Base-by-base conservation (phyloP, 352 stramenopile species). In the Phytophthora nicotianae region DNA sequence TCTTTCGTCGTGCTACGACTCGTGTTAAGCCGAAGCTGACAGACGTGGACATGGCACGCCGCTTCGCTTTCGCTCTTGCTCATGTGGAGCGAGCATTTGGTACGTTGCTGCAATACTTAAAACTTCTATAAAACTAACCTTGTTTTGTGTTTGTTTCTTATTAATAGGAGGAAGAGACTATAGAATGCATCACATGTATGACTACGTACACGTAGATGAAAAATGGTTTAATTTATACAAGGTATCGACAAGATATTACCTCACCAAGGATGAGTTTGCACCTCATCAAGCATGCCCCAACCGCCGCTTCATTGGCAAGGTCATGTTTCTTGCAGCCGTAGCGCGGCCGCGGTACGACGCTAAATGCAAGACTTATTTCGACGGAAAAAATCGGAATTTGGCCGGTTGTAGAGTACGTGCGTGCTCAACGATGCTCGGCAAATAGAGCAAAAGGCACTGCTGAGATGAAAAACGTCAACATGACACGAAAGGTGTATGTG, bases 171-270 rank as follows among this genome's bases (percentile, higher is more conserved):
- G n/a, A n/a, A n/a, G n/a, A n/a, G n/a, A n/a, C n/a, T n/a, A n/a
- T n/a, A n/a, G n/a, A n/a, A n/a, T n/a, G n/a, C n/a, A n/a, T n/a
- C n/a, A n/a, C n/a, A 45, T 11, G n/a, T 45, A 45, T 24, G 38
- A 45, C 13, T 14, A 4, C 13, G 38, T 45, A 1, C 38, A 45
- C 13, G 6, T 45, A 24, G 38, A 45, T 45, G n/a, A 45, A 10
- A 45, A 45, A 24, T 45, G 38, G n/a, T 45, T 45, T 24, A 45
- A 45, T 24, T 4, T 45, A 1, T 45, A 24, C n/a, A 45, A 45
- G 17, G 17, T 5, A 2, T 21, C 38, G 3, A 24, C 38, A 4
- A 23, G 20, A 11, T 45, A 24, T 17, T 45, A 45, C n/a, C 4
- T 45, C 1, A 10, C 38, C 2, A 7, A 16, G 2, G 4, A 21